phyloP scores from a whole-genome alignment of 805 yeast genomes.

The Hermanozyma aechmeae region DNA sequence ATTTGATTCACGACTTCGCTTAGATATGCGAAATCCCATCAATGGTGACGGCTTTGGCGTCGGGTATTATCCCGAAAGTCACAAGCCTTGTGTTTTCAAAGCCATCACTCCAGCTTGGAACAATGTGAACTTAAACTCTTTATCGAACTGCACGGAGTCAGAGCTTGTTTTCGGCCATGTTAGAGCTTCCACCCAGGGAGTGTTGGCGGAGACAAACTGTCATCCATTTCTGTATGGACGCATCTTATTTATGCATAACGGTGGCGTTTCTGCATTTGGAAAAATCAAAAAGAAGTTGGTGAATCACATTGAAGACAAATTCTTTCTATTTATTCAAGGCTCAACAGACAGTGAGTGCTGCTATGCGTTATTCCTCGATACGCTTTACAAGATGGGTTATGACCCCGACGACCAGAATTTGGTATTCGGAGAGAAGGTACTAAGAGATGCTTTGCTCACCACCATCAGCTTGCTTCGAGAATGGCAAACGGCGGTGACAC shows the following conservation, averaged over 20 bases:
- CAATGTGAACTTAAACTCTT: constrained; percentile 75
- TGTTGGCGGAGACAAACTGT: constrained; percentile 88
- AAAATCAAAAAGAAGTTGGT: constrained; percentile 66
- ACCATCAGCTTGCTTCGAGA: constrained; percentile 69
- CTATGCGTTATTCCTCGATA: constrained; percentile 79
- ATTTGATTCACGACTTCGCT: constrained; percentile 78
- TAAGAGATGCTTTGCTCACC: constrained; percentile 60
- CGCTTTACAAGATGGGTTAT: constrained; percentile 63
- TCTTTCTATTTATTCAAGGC: constrained; percentile 77
- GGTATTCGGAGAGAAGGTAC: constrained; percentile 39
- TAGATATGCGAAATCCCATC: constrained; percentile 85
- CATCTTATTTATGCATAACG: constrained; percentile 96
- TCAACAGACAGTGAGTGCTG: constrained; percentile 95
- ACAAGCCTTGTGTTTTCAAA: constrained; percentile 84
- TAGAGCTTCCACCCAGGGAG: constrained; percentile 93
- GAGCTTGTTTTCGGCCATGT: constrained; percentile 89
- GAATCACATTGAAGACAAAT: constrained; percentile 69
- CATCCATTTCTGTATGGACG: constrained; percentile 89
- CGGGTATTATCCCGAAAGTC: constrained; percentile 61
- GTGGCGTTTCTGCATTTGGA: constrained; percentile 70
- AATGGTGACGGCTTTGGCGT: constrained; percentile 99
- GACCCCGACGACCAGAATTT: constrained; percentile 42
- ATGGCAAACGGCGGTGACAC: constrained; percentile 63
- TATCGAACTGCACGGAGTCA: constrained; percentile 83
- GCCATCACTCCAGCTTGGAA: constrained; percentile 99